phyloP scores from a whole-genome alignment of 2,329 filamentous ascomycete genomes.

The Aspergillus ibericus region DNA sequence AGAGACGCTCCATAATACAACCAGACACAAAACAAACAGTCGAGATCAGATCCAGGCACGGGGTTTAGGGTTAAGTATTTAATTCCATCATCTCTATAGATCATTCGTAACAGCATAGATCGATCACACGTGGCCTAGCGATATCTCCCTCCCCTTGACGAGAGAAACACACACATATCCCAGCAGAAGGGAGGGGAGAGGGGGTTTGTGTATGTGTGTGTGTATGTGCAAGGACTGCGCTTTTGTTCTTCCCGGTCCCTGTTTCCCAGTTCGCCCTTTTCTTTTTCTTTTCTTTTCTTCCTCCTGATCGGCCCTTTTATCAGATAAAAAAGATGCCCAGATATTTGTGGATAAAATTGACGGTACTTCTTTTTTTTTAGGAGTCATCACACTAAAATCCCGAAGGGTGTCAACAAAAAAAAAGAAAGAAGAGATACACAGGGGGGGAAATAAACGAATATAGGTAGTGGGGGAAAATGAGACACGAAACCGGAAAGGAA shows the following conservation, averaged over 20 bases:
- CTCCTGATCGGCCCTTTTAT: not conserved
- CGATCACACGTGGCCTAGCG: constrained; percentile 23
- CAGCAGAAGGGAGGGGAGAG: too few relatives aligned
- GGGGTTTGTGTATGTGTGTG: too few relatives aligned
- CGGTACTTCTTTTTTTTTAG: constrained; percentile 5
- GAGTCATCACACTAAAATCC: constrained; percentile 7
- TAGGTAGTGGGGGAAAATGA: constrained; percentile 11
- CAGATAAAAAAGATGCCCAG: not conserved
- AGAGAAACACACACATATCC: not conserved
- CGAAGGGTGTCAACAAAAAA: constrained; percentile 16
- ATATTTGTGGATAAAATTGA: constrained; percentile 4
- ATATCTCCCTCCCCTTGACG: not conserved
- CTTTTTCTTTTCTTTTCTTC: not conserved
- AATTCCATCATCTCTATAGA: constrained; percentile 42
- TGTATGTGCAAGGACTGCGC: not conserved
- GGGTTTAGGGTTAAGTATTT: constrained; percentile 8
- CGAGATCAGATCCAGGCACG: not conserved
- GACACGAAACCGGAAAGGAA: constrained; percentile 19
- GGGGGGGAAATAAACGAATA: constrained; percentile 11
- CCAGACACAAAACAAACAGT: not conserved
- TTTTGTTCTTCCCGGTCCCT: not conserved
- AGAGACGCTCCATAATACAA: not conserved
- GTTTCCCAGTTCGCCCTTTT: not conserved
- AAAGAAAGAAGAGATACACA: constrained; percentile 10
- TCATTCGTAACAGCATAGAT: constrained; percentile 44